Percentiles rank a stretch among this genome's conserved stretches.
phyloP scores from a whole-genome alignment of 192 early-diverging fungal genomes.

The Mortierella alpina region DNA sequence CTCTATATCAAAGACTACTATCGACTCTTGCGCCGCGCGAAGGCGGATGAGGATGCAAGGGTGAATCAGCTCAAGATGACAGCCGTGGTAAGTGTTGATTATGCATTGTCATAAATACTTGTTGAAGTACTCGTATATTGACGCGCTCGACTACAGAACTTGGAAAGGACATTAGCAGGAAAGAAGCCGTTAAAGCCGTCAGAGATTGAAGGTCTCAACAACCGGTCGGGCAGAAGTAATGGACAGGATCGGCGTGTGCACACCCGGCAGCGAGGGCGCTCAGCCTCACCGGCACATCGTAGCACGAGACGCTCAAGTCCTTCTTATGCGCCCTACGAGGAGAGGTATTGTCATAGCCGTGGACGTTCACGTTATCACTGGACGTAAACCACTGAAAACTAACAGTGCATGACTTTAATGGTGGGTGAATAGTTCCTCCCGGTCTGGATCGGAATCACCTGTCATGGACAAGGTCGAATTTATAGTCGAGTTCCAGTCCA shows the following conservation, averaged over 20 bases:
- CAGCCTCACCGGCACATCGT: constrained; percentile 9
- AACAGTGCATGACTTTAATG: not conserved
- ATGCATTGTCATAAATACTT: not conserved
- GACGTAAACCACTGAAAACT: not conserved
- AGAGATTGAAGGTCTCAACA: constrained; percentile 25
- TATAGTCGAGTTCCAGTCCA: constrained; percentile 23
- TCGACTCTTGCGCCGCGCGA: constrained; percentile 15
- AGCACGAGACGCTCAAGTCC: constrained; percentile 26
- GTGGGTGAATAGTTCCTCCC: constrained; percentile 2
- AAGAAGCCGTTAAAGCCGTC: constrained; percentile 41
- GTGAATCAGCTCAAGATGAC: constrained; percentile 41
- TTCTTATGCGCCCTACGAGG: constrained; percentile 28
- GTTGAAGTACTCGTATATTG: not conserved
- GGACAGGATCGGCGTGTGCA: not conserved
- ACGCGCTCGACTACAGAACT: constrained; percentile 13
- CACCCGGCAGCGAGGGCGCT: constrained; percentile 15
- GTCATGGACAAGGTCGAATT: constrained; percentile 16
- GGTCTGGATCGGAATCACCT: constrained; percentile 32
- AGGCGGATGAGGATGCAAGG: constrained; percentile 25
- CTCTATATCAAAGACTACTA: constrained; percentile 35
- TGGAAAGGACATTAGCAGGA: constrained; percentile 34
- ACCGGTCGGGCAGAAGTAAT: not conserved
- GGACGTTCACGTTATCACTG: not conserved
- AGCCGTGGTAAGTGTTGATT: constrained; percentile 26
- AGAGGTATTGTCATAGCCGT: constrained; percentile 2